phyloP scores from a whole-genome alignment of 176 grass and related monocot species.

The Musa troglodytarum region DNA sequence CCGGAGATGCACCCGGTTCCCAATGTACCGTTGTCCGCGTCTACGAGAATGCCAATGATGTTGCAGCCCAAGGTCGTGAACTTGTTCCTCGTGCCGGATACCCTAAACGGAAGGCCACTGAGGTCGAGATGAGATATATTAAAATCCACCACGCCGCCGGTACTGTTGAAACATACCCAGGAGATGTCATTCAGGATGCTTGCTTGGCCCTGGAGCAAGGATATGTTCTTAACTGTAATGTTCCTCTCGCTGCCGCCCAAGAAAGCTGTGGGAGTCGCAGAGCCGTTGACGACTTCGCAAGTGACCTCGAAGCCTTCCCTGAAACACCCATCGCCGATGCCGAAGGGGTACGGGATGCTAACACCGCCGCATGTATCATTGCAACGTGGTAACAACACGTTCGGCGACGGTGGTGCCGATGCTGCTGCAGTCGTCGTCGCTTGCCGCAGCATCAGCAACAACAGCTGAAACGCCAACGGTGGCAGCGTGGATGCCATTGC shows the following conservation, averaged over 20 bases:
- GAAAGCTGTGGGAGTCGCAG: neutral
- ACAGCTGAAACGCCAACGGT: no score
- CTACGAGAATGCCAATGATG: rapidly evolving
- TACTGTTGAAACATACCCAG: neutral
- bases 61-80: neutral
- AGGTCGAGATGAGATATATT: no score
- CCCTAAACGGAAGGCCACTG: neutral
- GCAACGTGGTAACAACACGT: neutral
- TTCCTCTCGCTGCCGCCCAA: neutral
- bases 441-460: no score
- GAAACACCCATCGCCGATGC: neutral
- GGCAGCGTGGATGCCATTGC: no score
- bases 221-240: neutral
- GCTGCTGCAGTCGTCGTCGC: neutral
- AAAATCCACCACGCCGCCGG: no score
- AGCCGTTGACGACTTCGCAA: neutral
- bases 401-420: no score
- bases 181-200: neutral
- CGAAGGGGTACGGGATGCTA: neutral
- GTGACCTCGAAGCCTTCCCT: neutral
- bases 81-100: neutral
- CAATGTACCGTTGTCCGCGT: no score
- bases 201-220: neutral
- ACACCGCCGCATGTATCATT: neutral
- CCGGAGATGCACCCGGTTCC: neutral